These are phyloP conservation scores for Smallanthus sonchifolius DNA, from an alignment of 129 eudicot genomes.

Conservation along the genomic window DNA sequence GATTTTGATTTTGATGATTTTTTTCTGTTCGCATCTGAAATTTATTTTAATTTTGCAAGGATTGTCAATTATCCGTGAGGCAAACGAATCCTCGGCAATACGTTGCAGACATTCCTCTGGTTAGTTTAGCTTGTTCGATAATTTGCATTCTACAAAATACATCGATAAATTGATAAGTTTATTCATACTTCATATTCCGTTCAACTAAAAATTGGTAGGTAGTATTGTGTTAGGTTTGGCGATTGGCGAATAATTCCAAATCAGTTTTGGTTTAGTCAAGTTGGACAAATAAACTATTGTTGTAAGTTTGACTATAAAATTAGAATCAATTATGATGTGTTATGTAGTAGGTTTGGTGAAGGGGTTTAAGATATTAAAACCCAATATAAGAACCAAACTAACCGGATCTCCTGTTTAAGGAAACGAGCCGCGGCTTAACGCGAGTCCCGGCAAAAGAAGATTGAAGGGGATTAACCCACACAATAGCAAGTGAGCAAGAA, in stretches of 20 bases:
- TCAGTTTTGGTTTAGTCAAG: not conserved
- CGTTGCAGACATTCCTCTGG: constrained; percentile 94
- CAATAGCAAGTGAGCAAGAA: no score
- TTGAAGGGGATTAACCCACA: no score
- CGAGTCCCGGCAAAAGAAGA: no score
- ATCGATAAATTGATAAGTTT: not conserved
- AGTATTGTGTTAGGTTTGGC: not conserved
- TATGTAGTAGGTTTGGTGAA: not conserved
- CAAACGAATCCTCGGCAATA: constrained; percentile 94
- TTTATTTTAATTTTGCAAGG: constrained; percentile 34
- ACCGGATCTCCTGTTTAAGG: no score
- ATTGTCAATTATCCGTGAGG: constrained; percentile 84
- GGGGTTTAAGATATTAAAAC: no score
- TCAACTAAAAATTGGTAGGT: not conserved
- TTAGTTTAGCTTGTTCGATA: constrained; percentile 11
- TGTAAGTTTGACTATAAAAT: not conserved
- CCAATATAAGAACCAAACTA: no score
- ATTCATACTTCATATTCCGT: not conserved
- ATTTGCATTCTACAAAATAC: not conserved
- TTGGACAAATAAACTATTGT: not conserved
- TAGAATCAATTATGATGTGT: not conserved
- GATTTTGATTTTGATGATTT: not conserved
- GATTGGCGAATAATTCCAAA: not conserved
- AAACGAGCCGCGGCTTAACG: no score
- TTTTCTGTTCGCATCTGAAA: not conserved